Evolutionary conservation across 2,329 filamentous ascomycete genomes (phyloP).

Genomic region (Kalaharituber pfeilii): DNA sequence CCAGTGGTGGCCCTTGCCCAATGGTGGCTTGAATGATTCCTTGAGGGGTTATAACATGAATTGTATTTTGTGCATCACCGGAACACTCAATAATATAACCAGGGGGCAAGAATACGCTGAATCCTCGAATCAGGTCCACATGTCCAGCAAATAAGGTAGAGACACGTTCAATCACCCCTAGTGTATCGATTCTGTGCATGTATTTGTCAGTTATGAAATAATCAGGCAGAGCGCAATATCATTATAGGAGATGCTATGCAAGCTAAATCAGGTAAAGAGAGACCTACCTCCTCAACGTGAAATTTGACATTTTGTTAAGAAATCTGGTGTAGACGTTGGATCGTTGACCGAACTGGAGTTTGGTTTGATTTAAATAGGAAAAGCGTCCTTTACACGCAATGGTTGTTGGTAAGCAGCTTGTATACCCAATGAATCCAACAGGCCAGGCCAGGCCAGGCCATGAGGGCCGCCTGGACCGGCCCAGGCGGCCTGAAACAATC

Average conservation of each 20-base stretch:
- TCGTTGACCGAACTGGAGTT: slow-evolving; percentile 92
- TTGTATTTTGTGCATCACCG: slow-evolving; percentile 30
- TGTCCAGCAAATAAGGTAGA: slow-evolving; percentile 92
- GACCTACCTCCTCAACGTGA: slow-evolving; percentile 85
- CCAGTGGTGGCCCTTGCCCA: slow-evolving; percentile 21
- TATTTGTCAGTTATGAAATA: no score
- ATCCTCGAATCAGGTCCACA: slow-evolving; percentile 87
- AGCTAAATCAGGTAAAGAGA: slow-evolving; percentile 1
- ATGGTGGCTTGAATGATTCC: slow-evolving; percentile 39
- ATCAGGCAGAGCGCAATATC: no score
- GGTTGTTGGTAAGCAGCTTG: slow-evolving; percentile 17
- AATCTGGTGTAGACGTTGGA: slow-evolving; percentile 96
- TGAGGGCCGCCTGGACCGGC: no score
- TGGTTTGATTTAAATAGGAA: slow-evolving; percentile 94
- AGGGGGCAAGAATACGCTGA: slow-evolving; percentile 91
- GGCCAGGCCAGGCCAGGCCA: no score
- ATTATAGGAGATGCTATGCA: no score
- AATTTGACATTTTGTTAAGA: slow-evolving; percentile 98
- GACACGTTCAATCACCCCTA: slow-evolving; percentile 89
- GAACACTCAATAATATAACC: slow-evolving; percentile 87
- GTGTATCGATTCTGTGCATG: slow-evolving; percentile 98
- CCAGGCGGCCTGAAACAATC: no score
- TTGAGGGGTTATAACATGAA: slow-evolving; percentile 90
- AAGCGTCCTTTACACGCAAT: slow-evolving; percentile 47
- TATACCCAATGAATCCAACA: slow-evolving; percentile 15